Conservation (phyloP, 768 basidiomycete genomes). For the Mycena rosella region DNA sequence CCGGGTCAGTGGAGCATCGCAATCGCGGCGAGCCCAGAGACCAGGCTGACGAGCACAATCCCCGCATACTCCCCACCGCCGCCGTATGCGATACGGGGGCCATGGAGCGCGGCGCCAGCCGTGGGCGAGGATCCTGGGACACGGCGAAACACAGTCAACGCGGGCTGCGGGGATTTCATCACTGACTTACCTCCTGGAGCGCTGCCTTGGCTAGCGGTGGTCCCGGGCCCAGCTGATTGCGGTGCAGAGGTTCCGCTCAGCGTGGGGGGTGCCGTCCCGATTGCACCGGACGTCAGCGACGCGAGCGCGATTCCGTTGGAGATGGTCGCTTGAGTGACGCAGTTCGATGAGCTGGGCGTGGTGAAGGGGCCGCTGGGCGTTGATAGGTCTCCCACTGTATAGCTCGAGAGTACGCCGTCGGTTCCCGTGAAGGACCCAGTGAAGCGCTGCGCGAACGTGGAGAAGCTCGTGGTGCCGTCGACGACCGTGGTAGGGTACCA, state of each 20-base stretch:
- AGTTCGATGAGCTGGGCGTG: conserved; percentile 57
- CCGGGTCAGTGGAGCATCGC: conserved; percentile 22
- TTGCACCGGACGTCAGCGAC: conserved; percentile 8
- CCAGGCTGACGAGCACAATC: conserved; percentile 21
- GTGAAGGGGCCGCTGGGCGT: conserved; percentile 52
- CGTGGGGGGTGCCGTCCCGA: conserved; percentile 11
- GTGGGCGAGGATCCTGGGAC: conserved; percentile 4
- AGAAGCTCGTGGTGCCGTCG: conserved; percentile 54
- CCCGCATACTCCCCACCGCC: conserved; percentile 19
- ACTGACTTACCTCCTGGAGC: conserved; percentile 2
- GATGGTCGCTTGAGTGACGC: conserved; percentile 52
- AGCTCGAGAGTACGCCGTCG: conserved; percentile 36
- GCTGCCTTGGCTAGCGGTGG: not conserved
- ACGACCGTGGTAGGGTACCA: conserved; percentile 59
- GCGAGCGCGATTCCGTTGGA: conserved; percentile 53
- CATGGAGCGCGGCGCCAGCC: not conserved
- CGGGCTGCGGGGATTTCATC: too few species aligned
- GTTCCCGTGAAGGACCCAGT: conserved; percentile 52
- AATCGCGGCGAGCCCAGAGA: conserved; percentile 29
- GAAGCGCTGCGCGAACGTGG: conserved; percentile 58
- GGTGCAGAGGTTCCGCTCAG: not conserved
- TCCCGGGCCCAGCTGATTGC: not conserved
- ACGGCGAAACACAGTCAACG: not conserved
- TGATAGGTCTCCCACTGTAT: conserved; percentile 55
- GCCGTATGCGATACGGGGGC: conserved; percentile 9